Conservation (phyloP, 106 monocot genomes). For the Dactylorhiza incarnata region DNA sequence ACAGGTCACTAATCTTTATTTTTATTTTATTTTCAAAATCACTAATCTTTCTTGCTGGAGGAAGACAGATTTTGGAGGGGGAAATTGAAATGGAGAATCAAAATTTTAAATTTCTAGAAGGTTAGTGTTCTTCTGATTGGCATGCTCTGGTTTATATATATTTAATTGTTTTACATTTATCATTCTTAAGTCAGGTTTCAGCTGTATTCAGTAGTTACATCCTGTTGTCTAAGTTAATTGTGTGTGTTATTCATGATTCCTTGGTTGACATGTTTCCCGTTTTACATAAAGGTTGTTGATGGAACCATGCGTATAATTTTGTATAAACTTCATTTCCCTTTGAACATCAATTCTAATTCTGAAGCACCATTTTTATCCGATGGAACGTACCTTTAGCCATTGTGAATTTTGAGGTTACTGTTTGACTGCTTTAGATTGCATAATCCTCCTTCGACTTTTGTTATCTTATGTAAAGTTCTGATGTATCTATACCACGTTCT, state of each 20-base stretch:
- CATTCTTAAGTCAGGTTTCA: neutral
- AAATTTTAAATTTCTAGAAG: neutral
- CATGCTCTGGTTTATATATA: neutral
- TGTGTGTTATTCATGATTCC: neutral
- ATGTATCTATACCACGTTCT: neutral
- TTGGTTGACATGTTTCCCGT: neutral
- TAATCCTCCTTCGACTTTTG: neutral
- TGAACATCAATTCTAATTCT: too few relatives aligned
- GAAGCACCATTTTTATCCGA: too few relatives aligned
- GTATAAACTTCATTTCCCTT: too few relatives aligned
- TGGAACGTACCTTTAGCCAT: neutral
- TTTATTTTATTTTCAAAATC: neutral
- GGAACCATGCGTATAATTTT: too few relatives aligned
- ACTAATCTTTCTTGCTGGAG: neutral
- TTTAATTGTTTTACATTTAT: neutral
- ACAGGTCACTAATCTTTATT: neutral
- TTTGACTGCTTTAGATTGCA: neutral
- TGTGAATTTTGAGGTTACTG: neutral
- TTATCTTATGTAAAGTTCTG: neutral
- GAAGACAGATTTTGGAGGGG: conserved; percentile 1
- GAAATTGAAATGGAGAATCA: neutral
- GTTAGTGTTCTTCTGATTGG: neutral
- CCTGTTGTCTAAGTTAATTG: neutral
- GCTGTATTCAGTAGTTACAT: neutral
- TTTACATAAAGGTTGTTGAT: neutral